phyloP scores from a whole-genome alignment of 2,329 filamentous ascomycete species.

The Neophaeococcomyces aloes region DNA sequence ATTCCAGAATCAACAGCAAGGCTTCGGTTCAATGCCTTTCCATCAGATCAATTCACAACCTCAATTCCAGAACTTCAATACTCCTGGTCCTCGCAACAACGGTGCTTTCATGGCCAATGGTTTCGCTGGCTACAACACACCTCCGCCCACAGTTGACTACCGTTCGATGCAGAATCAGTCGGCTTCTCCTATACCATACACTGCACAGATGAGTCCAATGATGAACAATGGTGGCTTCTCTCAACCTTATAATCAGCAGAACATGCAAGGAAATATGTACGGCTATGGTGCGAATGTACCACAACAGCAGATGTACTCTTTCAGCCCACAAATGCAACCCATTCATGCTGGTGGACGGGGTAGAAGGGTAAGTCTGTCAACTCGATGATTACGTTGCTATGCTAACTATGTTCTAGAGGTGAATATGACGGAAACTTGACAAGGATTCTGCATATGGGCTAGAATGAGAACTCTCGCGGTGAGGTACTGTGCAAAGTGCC shows the following conservation, averaged over 20 bases:
- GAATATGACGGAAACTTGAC: not conserved
- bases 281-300: slow-evolving; percentile 45
- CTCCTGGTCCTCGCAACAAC: slow-evolving; percentile 36
- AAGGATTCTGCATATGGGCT: not conserved
- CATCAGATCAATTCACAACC: slow-evolving; percentile 38
- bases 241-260: slow-evolving; percentile 36
- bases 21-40: slow-evolving; percentile 31
- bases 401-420: slow-evolving; percentile 5
- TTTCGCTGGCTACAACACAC: slow-evolving; percentile 33
- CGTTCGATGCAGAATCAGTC: slow-evolving; percentile 32
- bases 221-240: slow-evolving; percentile 34
- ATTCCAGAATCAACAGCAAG: slow-evolving; percentile 26
- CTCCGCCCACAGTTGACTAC: slow-evolving; percentile 33
- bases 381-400: not conserved
- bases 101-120: slow-evolving; percentile 36
- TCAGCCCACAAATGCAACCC: slow-evolving; percentile 32
- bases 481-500: not conserved
- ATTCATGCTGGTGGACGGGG: slow-evolving; percentile 43
- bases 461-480: not conserved
- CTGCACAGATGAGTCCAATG: slow-evolving; percentile 35
- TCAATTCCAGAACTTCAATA: slow-evolving; percentile 48
- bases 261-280: slow-evolving; percentile 38
- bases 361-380: slow-evolving; percentile 25
- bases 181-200: slow-evolving; percentile 27
- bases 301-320: slow-evolving; percentile 27